These are phyloP conservation scores for Talaromyces sp. DNA, from an alignment of 2,329 filamentous ascomycete genomes.

Conservation along the genomic window DNA sequence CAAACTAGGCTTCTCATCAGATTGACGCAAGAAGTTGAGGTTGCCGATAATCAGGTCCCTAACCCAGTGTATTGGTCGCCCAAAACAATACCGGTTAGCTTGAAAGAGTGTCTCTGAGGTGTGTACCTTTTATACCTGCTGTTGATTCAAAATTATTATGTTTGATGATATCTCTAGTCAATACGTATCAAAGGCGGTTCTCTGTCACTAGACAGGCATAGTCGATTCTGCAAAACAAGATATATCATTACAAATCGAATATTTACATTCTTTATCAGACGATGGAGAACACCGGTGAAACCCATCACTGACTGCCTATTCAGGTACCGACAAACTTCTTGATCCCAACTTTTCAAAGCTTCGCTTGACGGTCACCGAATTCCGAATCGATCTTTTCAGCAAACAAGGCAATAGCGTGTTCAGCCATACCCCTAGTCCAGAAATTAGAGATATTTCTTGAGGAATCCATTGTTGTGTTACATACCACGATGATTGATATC, in stretches of 20 bases:
- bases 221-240: not conserved
- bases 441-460: not conserved
- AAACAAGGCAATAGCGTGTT: slow-evolving; percentile 16
- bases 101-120: not conserved
- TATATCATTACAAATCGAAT: not conserved
- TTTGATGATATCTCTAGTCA: not conserved
- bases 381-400: not conserved
- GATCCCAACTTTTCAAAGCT: not conserved
- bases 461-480: not conserved
- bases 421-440: slow-evolving; percentile 16
- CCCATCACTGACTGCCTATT: not conserved
- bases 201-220: not conserved
- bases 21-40: not conserved
- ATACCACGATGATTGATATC: slow-evolving; percentile 18
- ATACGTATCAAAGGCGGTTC: not conserved
- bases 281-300: no score
- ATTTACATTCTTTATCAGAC: not conserved
- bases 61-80: not conserved
- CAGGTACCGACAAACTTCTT: not conserved
- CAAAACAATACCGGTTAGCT: not conserved
- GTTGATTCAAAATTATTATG: no score
- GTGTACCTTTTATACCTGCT: no score
- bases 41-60: no score
- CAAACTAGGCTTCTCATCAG: not conserved
- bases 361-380: not conserved